Evolutionary conservation across 2,329 filamentous ascomycete species (phyloP), one percentile per base, ranked within the genome.

Genomic region (Colletotrichum chrysophilum): DNA sequence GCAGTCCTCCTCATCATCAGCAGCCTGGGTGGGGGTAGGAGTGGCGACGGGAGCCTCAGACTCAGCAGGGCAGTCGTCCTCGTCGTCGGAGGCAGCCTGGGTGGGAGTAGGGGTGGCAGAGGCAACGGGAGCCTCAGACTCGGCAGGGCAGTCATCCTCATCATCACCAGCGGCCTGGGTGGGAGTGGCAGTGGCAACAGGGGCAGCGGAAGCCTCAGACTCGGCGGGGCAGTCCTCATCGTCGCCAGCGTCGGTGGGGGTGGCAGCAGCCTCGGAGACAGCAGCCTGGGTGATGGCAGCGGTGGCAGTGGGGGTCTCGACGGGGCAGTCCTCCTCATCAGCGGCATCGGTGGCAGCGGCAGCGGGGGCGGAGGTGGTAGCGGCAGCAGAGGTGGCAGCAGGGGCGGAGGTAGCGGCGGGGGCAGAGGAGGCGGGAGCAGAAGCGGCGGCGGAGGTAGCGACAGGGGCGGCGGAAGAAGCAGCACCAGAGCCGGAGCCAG

Each of bases 1-100:
- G 74, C 74, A 76, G 64, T 76, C 74, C 30, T 76, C 74, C 64
- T 76, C 73, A 18, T 71, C 70, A 13, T 68, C 58, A 10, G 67
- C 70, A 32, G 66, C n/a, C 66, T 74, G 26, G 28, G 70, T 68
- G 18, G 70, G 70, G 2, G 55, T 56, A 13, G 71, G 38, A 28
- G 60, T 61, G 21, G 70, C 36, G 5, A 38, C n/a, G 34, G 70
- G 71, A 4, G 67, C 48, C 66, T 75, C 70, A 3, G 70, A 65
- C 70, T 72, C 71, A 6, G 71, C 71, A 4, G 71, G 71, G 71
- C 72, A 75, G 30, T 75, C 72, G 4, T 75, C 68, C 62, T 75
- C 72, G 5, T 68, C 70, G 6, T 34, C 58, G 18, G 38, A 12
- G 24, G 60, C 60, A 21, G 56, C 26, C 26, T 52, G n/a, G n/a